Evolutionary conservation across 208 protist genomes (phyloP), one percentile per base, ranked within the genome.

Genomic region (Crithidia acanthocephali): DNA sequence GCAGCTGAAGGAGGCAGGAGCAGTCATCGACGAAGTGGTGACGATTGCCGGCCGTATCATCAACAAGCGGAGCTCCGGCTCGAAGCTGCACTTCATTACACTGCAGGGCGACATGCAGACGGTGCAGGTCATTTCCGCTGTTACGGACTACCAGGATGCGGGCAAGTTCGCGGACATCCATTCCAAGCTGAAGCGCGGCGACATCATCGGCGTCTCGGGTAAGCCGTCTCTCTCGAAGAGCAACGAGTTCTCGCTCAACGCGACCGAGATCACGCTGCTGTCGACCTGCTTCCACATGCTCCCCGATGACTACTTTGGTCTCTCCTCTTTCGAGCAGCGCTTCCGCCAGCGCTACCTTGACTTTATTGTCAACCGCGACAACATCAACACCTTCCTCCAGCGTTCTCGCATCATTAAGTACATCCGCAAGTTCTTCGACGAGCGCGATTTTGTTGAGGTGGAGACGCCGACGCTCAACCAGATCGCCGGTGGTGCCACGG

Each of bases 251-350:
- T 96, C 89, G 7, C 85, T 98, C 59, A 85, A 72, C 44, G 88
- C 96, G n/a, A 88, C 53, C 13, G 81, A 92, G 44, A 91, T 98
- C 63, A 90, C 78, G 10, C 83, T 98, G 20, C 87, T 98, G 10
- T 92, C 93, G 13, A 99, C 99, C 25, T 99, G 99, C 87, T 95
- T 99, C 55, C 98, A 99, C 80, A 98, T 99, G 97, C 79, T 99
- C 7, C 99, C 99, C 23, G 95, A 98, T 68, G 78, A 93, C 30
- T 88, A 97, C 66, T 96, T 92, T 62, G 95, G 93, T 13, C 86
- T 99, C 15, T 97, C 90, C 45, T 95, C 98, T 44, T 80, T 95
- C 72, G 98, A 99, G 83, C 93, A 98, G 68, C 85, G 98, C 35
- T 98, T 97, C 83, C 91, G 97, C 33, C 96, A 99, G 83, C 90